Percentiles rank a stretch among this genome's conserved stretches.
Evolutionary conservation across 257 asterid species (phyloP).

Genomic region (Salvia rosmarinus): DNA sequence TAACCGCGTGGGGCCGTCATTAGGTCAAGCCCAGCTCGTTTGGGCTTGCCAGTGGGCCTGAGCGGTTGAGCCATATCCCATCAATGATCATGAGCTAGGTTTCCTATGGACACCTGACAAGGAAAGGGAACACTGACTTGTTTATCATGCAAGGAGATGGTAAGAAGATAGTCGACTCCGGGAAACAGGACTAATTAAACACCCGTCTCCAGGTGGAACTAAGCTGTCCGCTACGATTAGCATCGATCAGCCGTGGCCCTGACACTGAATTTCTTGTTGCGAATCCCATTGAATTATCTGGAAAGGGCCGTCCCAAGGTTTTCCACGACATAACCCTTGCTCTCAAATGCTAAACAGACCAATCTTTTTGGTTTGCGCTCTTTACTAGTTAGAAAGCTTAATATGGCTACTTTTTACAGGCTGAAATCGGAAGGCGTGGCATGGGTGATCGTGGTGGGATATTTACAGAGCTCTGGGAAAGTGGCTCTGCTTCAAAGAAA

Average conservation of each 20-base stretch:
- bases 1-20: too few species aligned
- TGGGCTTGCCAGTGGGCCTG: too few species aligned
- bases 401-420: slow-evolving; percentile 48
- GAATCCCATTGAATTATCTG: slow-evolving; percentile 83
- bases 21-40: too few species aligned
- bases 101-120: slow-evolving; percentile 77
- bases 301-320: slow-evolving; percentile 90
- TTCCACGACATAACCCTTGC: slow-evolving; percentile 87
- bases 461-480: slow-evolving; percentile 75
- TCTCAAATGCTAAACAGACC: slow-evolving; percentile 74
- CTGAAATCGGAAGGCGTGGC: slow-evolving; percentile 71
- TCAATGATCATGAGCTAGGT: slow-evolving; percentile 43
- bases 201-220: slow-evolving; percentile 73
- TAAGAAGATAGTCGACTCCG: slow-evolving; percentile 77
- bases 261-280: slow-evolving; percentile 86
- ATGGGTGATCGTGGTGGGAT: slow-evolving; percentile 88
- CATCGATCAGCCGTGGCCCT: slow-evolving; percentile 80
- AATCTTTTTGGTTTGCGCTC: slow-evolving; percentile 75
- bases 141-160: slow-evolving; percentile 89
- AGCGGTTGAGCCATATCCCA: too few species aligned
- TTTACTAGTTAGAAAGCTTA: too few species aligned
- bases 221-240: slow-evolving; percentile 78
- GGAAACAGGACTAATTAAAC: slow-evolving; percentile 53
- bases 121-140: slow-evolving; percentile 60
- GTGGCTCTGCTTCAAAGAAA: slow-evolving; percentile 53